Evolutionary conservation across 495 filamentous ascomycete genomes (phyloP).

Genomic region (Bacidia rubella): DNA sequence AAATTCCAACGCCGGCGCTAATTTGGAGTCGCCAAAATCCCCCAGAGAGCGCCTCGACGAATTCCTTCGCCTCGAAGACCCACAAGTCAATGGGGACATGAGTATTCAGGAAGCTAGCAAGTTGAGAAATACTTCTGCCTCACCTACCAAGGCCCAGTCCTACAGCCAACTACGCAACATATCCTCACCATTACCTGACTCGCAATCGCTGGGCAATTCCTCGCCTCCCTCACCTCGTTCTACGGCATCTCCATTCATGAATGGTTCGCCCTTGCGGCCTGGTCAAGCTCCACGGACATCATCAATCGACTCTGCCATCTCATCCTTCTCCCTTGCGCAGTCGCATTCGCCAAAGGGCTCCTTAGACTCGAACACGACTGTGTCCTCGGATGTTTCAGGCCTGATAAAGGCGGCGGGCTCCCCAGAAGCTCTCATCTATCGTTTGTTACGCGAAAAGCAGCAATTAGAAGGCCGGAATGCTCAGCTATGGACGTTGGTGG

Average conservation of each 20-base stretch:
- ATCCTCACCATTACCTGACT: constrained; percentile 14
- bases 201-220: constrained; percentile 10
- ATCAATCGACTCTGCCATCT: constrained; percentile 91
- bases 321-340: constrained; percentile 59
- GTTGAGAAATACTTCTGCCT: constrained; percentile 3
- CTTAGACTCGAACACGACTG: constrained; percentile 40
- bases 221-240: constrained; percentile 17
- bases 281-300: constrained; percentile 57
- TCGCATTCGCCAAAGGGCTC: constrained; percentile 50
- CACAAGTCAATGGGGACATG: not conserved
- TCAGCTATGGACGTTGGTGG: constrained; percentile 87
- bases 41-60: constrained; percentile 12
- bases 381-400: constrained; percentile 47
- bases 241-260: constrained; percentile 10
- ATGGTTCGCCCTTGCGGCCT: constrained; percentile 14
- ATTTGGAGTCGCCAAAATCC: constrained; percentile 12
- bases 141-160: constrained; percentile 14
- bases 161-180: constrained; percentile 18
- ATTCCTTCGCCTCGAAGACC: constrained; percentile 2
- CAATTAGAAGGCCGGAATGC: constrained; percentile 76
- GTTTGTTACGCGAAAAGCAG: constrained; percentile 82
- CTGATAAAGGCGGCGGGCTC: constrained; percentile 76
- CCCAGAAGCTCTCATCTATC: constrained; percentile 75
- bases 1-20: not conserved
- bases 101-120: not conserved